Conservation (phyloP, 1,284 basidiomycete species). For the Sanghuangporus weigelae region DNA sequence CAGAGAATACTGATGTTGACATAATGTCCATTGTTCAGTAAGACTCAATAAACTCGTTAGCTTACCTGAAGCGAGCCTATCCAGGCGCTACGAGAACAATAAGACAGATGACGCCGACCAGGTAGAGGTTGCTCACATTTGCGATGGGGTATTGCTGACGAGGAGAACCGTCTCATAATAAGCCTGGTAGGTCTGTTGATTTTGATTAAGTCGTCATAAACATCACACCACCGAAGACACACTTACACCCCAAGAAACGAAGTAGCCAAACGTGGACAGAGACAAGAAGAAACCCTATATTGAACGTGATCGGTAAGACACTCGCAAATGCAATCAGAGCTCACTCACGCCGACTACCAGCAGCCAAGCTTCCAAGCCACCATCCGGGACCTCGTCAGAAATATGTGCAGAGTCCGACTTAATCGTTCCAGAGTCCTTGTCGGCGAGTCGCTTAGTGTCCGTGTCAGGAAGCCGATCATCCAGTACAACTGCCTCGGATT, state of each 20-base stretch:
- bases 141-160: conserved; percentile 29
- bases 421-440: neutral
- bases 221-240: neutral
- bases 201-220: conserved; percentile 13
- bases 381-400: conserved; percentile 28
- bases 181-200: conserved; percentile 42
- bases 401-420: neutral
- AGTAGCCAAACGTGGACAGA: conserved; percentile 30
- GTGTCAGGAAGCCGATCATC: neutral
- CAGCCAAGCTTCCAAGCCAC: conserved; percentile 36
- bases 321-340: neutral
- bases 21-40: conserved; percentile 10
- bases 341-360: conserved; percentile 32
- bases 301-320: neutral
- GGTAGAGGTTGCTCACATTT: conserved; percentile 21
- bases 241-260: conserved; percentile 39
- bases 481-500: neutral
- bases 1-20: conserved; percentile 33
- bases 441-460: neutral
- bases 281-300: conserved; percentile 10
- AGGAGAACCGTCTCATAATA: conserved; percentile 44
- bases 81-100: neutral
- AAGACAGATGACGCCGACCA: neutral
- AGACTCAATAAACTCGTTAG: neutral
- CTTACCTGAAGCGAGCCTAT: neutral